Percentiles rank a stretch among this genome's conserved stretches.
These are phyloP conservation scores for Suillus subaureus DNA, from an alignment of 768 basidiomycete species.

Conservation along the genomic window DNA sequence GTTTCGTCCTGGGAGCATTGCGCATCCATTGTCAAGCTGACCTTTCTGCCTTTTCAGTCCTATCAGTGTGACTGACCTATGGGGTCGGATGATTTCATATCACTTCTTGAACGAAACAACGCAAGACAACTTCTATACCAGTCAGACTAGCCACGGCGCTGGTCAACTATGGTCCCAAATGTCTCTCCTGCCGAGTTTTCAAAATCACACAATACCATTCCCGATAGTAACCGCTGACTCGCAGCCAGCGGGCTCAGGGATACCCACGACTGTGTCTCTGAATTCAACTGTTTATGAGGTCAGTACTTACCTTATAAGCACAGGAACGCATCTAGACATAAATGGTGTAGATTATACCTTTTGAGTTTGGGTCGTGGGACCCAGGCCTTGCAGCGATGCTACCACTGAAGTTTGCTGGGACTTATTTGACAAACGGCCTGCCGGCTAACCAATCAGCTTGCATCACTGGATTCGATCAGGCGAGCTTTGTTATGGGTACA, in stretches of 20 bases:
- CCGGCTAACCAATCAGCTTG: constrained; percentile 60
- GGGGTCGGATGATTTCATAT: constrained; percentile 29
- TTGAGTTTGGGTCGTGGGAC: too few relatives aligned
- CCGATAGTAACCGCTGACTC: constrained; percentile 38
- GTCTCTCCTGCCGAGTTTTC: constrained; percentile 22
- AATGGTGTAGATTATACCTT: background rate
- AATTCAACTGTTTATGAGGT: too few relatives aligned
- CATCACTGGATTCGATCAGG: constrained; percentile 75
- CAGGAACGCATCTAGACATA: constrained; percentile 1
- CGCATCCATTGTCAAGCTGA: background rate
- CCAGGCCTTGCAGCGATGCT: too few relatives aligned
- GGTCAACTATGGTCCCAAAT: too few relatives aligned
- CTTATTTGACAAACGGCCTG: constrained; percentile 57
- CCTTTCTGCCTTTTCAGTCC: too few relatives aligned
- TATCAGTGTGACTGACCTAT: constrained; percentile 31
- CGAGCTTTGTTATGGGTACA: constrained; percentile 72
- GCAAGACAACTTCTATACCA: too few relatives aligned
- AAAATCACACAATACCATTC: too few relatives aligned
- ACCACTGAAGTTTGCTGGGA: constrained; percentile 42
- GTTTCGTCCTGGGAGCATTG: constrained; percentile 24
- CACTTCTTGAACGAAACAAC: too few relatives aligned
- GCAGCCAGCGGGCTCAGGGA: too few relatives aligned
- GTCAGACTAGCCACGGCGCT: too few relatives aligned
- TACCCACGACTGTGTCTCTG: constrained; percentile 2
- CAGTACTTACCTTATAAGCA: too few relatives aligned